Evolutionary conservation across 768 basidiomycete species (phyloP), one percentile per base, ranked within the genome.

Genomic region (Boletus vermiculosoides): DNA sequence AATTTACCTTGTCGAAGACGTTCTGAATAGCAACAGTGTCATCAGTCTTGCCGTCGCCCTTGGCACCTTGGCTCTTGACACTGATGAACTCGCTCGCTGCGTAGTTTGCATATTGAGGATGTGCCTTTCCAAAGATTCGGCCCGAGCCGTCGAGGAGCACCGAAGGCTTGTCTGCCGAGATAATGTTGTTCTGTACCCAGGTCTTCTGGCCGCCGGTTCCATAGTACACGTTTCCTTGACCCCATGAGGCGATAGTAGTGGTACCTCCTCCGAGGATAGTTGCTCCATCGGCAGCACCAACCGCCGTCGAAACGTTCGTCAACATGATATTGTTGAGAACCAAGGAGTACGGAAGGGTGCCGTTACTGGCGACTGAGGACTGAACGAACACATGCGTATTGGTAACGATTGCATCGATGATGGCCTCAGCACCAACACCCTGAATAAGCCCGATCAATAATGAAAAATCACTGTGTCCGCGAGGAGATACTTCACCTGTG

Each of bases 41-140:
- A 66, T 92, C 90, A 2, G 88, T 86, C 22, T 64, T 65, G 3
- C 90, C 90, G 57, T 92, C 88, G 36, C 90, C 90, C 57, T 75
- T 80, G 5, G 88, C 90, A 15, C 89, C 90, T 52, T 84, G 68
- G 57, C 79, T 79, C 61, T 81, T 85, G 47, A 87, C 87, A 60
- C 87, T 89, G 55, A 90, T 77, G 65, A 92, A 80, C 63, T 91
- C 81, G 60, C 71, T 77, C 28, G 80, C 73, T 31, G 82, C 79
- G 61, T 85, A 86, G 50, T 69, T 66, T 25, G 72, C 80, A 56
- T 91, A 91, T 63, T 89, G 88, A 8, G 88, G 88, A 56, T 82
- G 87, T 4, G 71, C 67, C 59, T 76, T 82, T 30, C 85, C 82
- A 57, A 89, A 83, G 22, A 90, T 83, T 54, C 73, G 76, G 1